Evolutionary conservation across 768 basidiomycete species (phyloP).

Genomic region (Amanita phalloides): DNA sequence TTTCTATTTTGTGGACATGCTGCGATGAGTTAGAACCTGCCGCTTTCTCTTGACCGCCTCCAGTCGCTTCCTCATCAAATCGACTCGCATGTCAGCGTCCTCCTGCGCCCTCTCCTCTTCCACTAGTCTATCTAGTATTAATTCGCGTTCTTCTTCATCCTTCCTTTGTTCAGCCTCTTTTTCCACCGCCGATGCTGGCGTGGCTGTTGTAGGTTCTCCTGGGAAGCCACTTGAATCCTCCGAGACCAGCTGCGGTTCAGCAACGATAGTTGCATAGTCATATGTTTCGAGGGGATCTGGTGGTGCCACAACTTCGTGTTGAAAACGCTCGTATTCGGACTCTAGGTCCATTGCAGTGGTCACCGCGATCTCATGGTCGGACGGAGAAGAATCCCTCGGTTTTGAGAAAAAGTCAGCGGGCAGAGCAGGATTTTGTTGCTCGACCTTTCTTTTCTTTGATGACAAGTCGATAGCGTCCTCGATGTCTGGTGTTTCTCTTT

Average conservation of each 20-base stretch:
- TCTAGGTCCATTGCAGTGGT: conserved; percentile 48
- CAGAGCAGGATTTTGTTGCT: conserved; percentile 20
- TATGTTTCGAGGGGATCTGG: conserved; percentile 40
- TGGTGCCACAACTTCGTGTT: conserved; percentile 45
- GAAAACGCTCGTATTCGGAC: conserved; percentile 51
- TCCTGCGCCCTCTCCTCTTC: conserved; percentile 85
- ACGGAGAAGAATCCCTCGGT: conserved; percentile 32
- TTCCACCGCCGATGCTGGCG: conserved; percentile 13
- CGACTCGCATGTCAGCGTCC: conserved; percentile 73
- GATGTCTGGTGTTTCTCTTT: conserved; percentile 18
- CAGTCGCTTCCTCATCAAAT: conserved; percentile 50
- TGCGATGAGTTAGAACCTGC: conserved; percentile 13
- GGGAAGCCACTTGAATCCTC: conserved; percentile 36
- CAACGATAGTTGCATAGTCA: conserved; percentile 59
- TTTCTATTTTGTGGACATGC: neutral
- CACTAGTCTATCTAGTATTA: conserved; percentile 77
- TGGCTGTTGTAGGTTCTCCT: neutral
- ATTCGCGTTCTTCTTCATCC: conserved; percentile 24
- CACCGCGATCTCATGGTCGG: conserved; percentile 32
- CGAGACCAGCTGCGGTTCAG: conserved; percentile 50
- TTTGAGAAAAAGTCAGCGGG: conserved; percentile 81
- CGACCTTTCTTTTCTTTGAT: conserved; percentile 8
- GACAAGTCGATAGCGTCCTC: conserved; percentile 8
- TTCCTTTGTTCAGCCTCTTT: conserved; percentile 13
- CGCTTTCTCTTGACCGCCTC: conserved; percentile 40